Evolutionary conservation across 139 green algal genomes (phyloP).

Genomic region (Volvox reticuliferus): DNA sequence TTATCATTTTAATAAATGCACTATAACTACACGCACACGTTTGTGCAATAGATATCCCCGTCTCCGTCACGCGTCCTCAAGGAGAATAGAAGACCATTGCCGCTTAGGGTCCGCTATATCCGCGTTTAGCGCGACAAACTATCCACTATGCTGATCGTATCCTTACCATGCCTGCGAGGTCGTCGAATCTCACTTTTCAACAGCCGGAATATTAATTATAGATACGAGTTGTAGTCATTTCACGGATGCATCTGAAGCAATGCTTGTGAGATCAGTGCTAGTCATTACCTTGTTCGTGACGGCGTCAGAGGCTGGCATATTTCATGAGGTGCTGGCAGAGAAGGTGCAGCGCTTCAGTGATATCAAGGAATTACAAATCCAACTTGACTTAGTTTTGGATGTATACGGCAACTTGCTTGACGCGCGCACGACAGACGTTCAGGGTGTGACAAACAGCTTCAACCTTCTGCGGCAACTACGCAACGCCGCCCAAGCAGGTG

Average conservation of each 20-base stretch:
- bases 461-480: background rate
- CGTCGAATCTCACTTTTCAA: too few relatives aligned
- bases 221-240: too few relatives aligned
- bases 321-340: background rate
- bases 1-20: too few relatives aligned
- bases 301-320: background rate
- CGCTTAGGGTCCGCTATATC: too few relatives aligned
- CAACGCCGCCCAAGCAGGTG: background rate
- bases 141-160: too few relatives aligned
- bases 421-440: background rate
- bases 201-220: too few relatives aligned
- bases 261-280: background rate
- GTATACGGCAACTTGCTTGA: background rate
- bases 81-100: too few relatives aligned
- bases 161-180: too few relatives aligned
- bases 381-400: background rate
- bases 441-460: background rate
- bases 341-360: background rate
- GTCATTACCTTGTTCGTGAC: background rate
- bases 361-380: background rate
- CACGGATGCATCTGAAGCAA: background rate
- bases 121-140: too few relatives aligned
- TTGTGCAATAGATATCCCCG: too few relatives aligned
- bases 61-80: too few relatives aligned
- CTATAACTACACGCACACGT: too few relatives aligned